A percentile compares a stretch with the other conserved stretches of the same genome.
These are phyloP conservation scores for Rugonectria rugulosa DNA, from an alignment of 2,329 filamentous ascomycete species.

Conservation along the genomic window DNA sequence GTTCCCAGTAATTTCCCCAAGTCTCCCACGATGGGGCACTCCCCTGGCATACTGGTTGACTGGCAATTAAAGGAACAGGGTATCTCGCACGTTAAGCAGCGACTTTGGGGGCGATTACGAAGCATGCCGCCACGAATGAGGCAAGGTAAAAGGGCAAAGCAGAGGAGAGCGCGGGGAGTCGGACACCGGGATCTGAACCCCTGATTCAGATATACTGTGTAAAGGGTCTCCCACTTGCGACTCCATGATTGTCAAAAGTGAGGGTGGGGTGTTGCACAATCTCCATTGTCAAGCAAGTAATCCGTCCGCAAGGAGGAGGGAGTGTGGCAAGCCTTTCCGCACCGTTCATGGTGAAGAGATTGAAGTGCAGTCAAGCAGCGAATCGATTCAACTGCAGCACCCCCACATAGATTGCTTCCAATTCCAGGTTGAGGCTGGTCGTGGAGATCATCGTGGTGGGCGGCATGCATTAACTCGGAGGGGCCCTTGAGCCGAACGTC, in stretches of 20 bases:
- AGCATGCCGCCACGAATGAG: neutral
- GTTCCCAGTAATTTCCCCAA: neutral
- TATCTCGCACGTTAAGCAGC: neutral
- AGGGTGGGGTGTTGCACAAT: neutral
- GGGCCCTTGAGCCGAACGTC: conserved; percentile 2
- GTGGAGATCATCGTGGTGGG: conserved; percentile 9
- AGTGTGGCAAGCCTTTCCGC: neutral
- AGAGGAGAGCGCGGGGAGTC: conserved; percentile 3
- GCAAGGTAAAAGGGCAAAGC: neutral
- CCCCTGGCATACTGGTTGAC: neutral
- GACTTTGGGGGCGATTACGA: too few species aligned
- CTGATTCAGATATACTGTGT: conserved; percentile 3
- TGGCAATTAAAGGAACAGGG: neutral
- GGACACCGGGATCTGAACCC: conserved; percentile 1
- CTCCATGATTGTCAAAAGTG: neutral
- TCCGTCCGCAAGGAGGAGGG: neutral
- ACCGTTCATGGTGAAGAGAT: conserved; percentile 18
- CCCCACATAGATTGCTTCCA: conserved; percentile 12
- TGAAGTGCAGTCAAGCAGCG: conserved; percentile 14
- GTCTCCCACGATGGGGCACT: neutral
- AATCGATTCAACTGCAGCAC: conserved; percentile 1
- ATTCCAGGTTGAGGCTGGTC: conserved; percentile 7
- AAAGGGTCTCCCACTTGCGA: neutral
- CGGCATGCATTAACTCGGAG: conserved; percentile 7
- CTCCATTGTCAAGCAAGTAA: neutral